phyloP scores from a whole-genome alignment of 441 rosid species.

The Lepidium campestre region DNA sequence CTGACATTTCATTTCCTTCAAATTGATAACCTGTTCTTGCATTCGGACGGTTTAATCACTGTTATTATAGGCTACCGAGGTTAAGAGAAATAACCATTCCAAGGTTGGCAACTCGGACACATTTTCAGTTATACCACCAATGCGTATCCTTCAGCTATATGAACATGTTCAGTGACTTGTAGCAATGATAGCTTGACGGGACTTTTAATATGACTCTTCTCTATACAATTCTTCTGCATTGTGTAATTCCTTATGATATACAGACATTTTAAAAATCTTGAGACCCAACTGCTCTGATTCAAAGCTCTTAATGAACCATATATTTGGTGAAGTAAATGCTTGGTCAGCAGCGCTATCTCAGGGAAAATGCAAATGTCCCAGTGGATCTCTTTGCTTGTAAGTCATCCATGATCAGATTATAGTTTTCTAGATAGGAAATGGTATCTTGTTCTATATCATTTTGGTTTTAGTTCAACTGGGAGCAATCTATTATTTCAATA shows the following conservation, averaged over 20 bases:
- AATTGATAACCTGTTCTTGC: conserved; percentile 37
- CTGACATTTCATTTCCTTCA: conserved; percentile 15
- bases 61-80: conserved; percentile 25
- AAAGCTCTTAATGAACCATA: conserved; percentile 40
- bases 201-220: not conserved
- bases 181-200: not conserved
- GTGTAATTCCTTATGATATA: conserved; percentile 29
- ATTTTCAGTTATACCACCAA: conserved; percentile 47
- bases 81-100: conserved; percentile 33
- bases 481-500: not conserved
- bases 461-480: not conserved
- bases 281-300: conserved; percentile 44
- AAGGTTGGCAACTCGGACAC: conserved; percentile 42
- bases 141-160: conserved; percentile 51
- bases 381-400: conserved; percentile 76
- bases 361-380: conserved; percentile 33
- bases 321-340: conserved; percentile 50
- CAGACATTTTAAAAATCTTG: conserved; percentile 52
- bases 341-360: conserved; percentile 41
- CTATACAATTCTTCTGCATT: not conserved
- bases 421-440: not conserved
- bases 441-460: not conserved
- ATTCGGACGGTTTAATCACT: conserved; percentile 30
- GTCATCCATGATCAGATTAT: conserved; percentile 23
- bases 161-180: not conserved